Base-by-base conservation (phyloP, 352 stramenopile species). In the Phytophthora fragariaefolia region DNA sequence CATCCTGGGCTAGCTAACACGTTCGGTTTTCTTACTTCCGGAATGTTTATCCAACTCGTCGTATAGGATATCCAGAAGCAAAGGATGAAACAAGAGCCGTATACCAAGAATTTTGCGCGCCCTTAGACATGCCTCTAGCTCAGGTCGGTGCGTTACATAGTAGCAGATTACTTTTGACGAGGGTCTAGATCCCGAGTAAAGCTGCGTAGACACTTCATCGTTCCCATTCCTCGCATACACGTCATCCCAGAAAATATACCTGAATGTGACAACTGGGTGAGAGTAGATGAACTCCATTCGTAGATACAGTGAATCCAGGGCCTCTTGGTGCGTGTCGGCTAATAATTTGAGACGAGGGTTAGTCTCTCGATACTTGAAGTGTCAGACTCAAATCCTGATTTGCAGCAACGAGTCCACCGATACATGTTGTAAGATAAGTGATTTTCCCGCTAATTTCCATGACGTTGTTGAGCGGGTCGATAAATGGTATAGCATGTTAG, bases 391-490 rank as follows among this genome's bases (percentile, higher is more conserved):
- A 38, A 43, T 48, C 34, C 6, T 64, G 17, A 40, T 34, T 34
- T 4, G 67, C 66, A 10, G 56, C 69, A n/a, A 77, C 46, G 8
- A 85, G 34, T 8, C 72, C 71, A 2, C 67, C 64, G 6, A 80
- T 26, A 27, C 66, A 76, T 13, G 72, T 81, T 18, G 63, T 60
- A 1, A 82, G 58, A 18, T 65, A 58, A 2, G 72, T 51, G 2
- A 77, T 30, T 43, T 80, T 79, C 15, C 72, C 69, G 18, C 58
- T 79, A 26, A 81, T 68, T 18, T 81, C 77, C 69, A 80, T 83
- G 18, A 79, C 38, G 48, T 83, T 71, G 63, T 80, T 78, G 10
- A 81, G 56, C 4, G 75, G 71, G 22, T 82, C 73, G 20, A 58
- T 75, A 62, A 82, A 85, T 10, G 77, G 77, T 45, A 43, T 76